A percentile compares a stretch with the other conserved stretches of the same genome.
These are phyloP conservation scores for Withania somnifera DNA, from an alignment of 305 asterid species.

Conservation along the genomic window DNA sequence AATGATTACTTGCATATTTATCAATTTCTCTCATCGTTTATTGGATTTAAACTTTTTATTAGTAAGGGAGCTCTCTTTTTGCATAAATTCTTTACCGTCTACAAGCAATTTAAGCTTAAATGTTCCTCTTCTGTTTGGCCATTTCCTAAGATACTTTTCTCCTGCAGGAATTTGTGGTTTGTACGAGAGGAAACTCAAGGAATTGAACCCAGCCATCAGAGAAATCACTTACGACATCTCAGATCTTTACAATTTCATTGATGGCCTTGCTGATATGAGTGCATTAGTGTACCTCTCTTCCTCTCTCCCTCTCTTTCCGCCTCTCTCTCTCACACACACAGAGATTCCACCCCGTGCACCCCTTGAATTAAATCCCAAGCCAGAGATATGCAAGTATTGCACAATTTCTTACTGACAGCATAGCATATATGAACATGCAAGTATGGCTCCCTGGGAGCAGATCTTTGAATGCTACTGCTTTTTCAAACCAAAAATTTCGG, in stretches of 20 bases:
- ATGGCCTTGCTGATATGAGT: slow-evolving; percentile 85
- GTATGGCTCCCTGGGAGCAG: neutral
- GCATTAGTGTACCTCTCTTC: slow-evolving; percentile 61
- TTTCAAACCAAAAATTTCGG: neutral
- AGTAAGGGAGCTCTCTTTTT: neutral
- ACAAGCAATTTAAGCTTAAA: neutral
- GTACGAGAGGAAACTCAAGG: slow-evolving; percentile 75
- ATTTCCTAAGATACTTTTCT: neutral
- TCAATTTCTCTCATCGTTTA: neutral
- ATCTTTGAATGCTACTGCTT: neutral
- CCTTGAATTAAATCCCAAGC: neutral
- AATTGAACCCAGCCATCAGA: slow-evolving; percentile 65
- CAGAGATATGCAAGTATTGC: neutral
- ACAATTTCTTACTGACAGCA: neutral
- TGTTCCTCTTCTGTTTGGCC: neutral
- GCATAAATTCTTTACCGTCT: neutral
- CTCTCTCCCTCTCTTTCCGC: slow-evolving; percentile 6
- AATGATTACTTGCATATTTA: neutral
- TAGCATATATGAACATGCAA: neutral
- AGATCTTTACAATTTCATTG: slow-evolving; percentile 83
- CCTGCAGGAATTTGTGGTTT: slow-evolving; percentile 79
- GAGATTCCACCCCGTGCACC: neutral
- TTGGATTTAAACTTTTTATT: neutral
- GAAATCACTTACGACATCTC: slow-evolving; percentile 80
- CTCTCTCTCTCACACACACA: neutral